Base-by-base conservation (phyloP, 2,329 filamentous ascomycete genomes). In the Aureobasidium lini region DNA sequence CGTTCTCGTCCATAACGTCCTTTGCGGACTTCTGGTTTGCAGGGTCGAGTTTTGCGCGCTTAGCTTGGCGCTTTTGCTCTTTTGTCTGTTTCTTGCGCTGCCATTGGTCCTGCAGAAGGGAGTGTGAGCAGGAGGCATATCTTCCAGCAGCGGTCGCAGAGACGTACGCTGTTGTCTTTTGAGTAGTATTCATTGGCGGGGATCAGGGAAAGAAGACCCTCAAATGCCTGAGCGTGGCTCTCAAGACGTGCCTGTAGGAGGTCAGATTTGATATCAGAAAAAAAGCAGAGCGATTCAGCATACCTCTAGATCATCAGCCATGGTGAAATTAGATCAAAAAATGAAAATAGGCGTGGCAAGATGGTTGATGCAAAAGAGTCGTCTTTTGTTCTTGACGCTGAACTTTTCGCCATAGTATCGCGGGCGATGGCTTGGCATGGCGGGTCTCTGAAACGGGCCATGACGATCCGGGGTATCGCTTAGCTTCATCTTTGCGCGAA, bases 71-170 rank as follows among this genome's bases (percentile, higher is more conserved):
- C 61, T 89, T 89, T 73, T 96, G 83, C 73, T 90, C 88, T 72
- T 95, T 96, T 53, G 90, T 93, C 76, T 97, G 92, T 79, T 97
- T 97, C 77, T 94, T 95, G 70, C 87, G 87, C 72, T 86, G 85
- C 90, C 91, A 95, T 86, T 96, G 90, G 68, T 94, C 88, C 90
- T 95, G 69, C 63, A 23, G 18, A 39, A 62, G 39, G 61, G 53
- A 63, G 64, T 59, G 67, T 62, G 59, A 40, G 52, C 18, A 18
- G 40, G 29, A 18, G 10, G 8, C 8, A 18, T 9, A 34, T 23
- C 23, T 23, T 23, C 16, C 43, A 62, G 66, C 57, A 68, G 63
- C 57, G 29, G 31, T 46, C 44, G 13, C 32, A 60, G 65, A 59
- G 59, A 85, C 88, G 68, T 86, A 93, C 89, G 74, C 82, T 90